A percentile compares a stretch with the other conserved stretches of the same genome.
Evolutionary conservation across 345 rosid genomes (phyloP).

Genomic region (Stellera chamaejasme): DNA sequence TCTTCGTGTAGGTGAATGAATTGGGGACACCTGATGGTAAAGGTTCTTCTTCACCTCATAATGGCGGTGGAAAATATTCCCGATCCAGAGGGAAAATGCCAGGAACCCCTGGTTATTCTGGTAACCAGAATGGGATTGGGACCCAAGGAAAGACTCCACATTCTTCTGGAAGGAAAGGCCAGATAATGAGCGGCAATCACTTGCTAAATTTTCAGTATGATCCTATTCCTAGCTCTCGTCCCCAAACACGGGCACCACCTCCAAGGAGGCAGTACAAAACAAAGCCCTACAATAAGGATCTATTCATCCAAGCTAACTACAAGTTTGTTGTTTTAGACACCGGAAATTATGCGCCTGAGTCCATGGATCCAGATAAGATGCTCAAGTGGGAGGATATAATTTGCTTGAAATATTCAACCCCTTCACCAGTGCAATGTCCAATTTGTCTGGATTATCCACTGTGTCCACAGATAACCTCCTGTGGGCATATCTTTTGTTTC

Average conservation of each 20-base stretch:
- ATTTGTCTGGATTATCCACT: constrained; percentile 88
- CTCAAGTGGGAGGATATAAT: constrained; percentile 86
- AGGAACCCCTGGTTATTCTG: constrained; percentile 28
- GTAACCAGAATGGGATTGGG: constrained; percentile 28
- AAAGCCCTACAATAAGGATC: constrained; percentile 81
- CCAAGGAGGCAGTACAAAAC: constrained; percentile 51
- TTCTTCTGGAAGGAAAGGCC: constrained; percentile 60
- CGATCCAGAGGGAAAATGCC: constrained; percentile 44
- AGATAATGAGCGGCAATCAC: constrained; percentile 71
- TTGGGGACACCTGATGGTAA: constrained; percentile 24
- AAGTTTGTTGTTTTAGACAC: constrained; percentile 86
- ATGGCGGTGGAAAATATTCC: constrained; percentile 16
- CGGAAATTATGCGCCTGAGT: constrained; percentile 51
- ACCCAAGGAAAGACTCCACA: constrained; percentile 35
- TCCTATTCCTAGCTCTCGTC: constrained; percentile 48
- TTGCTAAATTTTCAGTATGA: constrained; percentile 91
- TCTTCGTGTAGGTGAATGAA: constrained; percentile 48
- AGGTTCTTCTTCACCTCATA: constrained; percentile 27
- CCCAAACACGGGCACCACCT: constrained; percentile 49
- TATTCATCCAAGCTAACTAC: constrained; percentile 95
- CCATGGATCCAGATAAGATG: constrained; percentile 87
- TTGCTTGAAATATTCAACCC: constrained; percentile 78
- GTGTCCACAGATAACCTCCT: constrained; percentile 90
- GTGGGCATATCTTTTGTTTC: constrained; percentile 98
- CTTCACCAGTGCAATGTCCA: constrained; percentile 82